Conservation (phyloP, 2,329 filamentous ascomycete genomes). For the Albophoma yamanashiensis region DNA sequence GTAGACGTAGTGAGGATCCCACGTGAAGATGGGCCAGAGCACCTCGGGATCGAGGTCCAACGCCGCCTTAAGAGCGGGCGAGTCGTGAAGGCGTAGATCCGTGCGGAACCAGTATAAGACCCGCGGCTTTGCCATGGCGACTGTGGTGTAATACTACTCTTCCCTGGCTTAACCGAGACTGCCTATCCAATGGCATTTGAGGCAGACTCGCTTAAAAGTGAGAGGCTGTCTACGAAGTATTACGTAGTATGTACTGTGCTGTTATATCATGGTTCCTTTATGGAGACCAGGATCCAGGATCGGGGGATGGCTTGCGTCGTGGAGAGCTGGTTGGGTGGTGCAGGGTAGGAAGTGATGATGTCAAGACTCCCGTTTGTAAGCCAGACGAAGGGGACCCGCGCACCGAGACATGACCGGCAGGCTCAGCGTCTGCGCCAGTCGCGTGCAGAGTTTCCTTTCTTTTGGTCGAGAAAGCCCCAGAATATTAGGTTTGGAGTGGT, state of each 20-base stretch:
- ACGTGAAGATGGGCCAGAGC: conserved; percentile 68
- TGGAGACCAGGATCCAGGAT: not conserved
- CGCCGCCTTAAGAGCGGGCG: conserved; percentile 61
- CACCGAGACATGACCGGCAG: not conserved
- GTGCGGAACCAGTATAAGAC: conserved; percentile 75
- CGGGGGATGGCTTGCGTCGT: not conserved
- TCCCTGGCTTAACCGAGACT: not conserved
- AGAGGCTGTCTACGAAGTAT: not conserved
- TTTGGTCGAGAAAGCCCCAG: not conserved
- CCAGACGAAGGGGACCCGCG: not conserved
- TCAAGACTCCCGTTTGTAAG: not conserved
- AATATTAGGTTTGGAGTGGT: not conserved
- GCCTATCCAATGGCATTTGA: not conserved
- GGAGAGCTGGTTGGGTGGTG: not conserved
- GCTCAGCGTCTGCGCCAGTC: not conserved
- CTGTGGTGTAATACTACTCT: not conserved
- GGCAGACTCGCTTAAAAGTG: not conserved
- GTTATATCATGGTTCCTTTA: too few relatives aligned
- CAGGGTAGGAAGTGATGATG: not conserved
- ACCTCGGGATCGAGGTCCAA: conserved; percentile 57
- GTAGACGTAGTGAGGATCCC: conserved; percentile 75
- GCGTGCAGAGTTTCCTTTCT: not conserved
- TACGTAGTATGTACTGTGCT: not conserved
- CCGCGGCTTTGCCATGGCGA: conserved; percentile 20
- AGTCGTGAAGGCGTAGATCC: conserved; percentile 68